These are phyloP conservation scores for Phytophthora hibernalis DNA, from an alignment of 352 stramenopile genomes.

Conservation along the genomic window DNA sequence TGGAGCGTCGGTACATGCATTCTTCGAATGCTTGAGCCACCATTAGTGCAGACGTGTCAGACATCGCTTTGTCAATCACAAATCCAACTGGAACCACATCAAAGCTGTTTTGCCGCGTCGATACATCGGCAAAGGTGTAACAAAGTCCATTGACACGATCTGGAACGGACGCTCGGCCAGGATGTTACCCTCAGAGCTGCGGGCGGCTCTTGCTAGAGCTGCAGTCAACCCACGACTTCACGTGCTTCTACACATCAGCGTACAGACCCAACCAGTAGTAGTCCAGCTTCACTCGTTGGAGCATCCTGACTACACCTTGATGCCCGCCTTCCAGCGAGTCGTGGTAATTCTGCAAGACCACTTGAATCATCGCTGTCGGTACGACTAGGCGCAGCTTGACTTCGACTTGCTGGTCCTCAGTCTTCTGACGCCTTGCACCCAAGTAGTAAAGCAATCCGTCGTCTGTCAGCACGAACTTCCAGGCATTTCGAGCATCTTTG, in stretches of 20 bases:
- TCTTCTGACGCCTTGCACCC: no score
- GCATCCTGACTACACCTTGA: constrained; percentile 1
- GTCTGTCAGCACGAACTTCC: no score
- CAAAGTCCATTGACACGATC: constrained; percentile 8
- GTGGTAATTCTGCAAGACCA: no score
- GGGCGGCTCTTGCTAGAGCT: constrained; percentile 3
- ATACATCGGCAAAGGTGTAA: background rate
- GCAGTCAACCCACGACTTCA: background rate
- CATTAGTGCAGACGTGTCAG: background rate
- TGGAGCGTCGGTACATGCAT: no score
- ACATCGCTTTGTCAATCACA: background rate
- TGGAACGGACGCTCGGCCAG: no score
- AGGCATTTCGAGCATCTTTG: no score
- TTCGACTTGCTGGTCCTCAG: no score
- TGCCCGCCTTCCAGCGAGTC: constrained; percentile 10
- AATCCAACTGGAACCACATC: background rate
- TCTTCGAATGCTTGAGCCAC: no score
- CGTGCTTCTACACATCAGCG: constrained; percentile 4
- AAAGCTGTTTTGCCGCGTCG: background rate
- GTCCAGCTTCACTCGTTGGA: no score
- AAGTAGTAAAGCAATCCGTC: no score
- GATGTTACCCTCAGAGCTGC: background rate
- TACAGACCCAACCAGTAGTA: constrained; percentile 5
- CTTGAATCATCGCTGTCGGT: constrained; percentile 12
- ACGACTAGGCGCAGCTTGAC: no score